A percentile compares a stretch with the other conserved stretches of the same genome.
phyloP scores from a whole-genome alignment of 1,284 basidiomycete species.

The Irpex sp. region DNA sequence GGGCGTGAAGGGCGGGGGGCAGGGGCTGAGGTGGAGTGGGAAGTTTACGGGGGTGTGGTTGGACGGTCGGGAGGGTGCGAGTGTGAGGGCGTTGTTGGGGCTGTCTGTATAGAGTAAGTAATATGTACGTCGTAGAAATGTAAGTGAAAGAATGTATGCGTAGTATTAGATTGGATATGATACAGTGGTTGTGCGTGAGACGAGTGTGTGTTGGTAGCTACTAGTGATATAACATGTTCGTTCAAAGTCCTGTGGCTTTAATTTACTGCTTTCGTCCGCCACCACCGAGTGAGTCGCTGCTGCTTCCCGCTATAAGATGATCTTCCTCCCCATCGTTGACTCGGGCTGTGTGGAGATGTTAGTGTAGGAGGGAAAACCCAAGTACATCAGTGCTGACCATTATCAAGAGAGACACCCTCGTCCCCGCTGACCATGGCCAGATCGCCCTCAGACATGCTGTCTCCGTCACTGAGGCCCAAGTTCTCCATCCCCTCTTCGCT shows the following conservation, averaged over 20 bases:
- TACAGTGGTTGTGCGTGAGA: not conserved
- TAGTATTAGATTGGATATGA: not conserved
- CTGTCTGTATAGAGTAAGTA: slow-evolving; percentile 3
- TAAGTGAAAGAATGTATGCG: not conserved
- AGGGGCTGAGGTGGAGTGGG: slow-evolving; percentile 62
- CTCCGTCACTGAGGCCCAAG: slow-evolving; percentile 17
- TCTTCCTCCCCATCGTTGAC: slow-evolving; percentile 17
- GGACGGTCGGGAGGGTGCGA: slow-evolving; percentile 24
- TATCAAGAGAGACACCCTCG: not conserved
- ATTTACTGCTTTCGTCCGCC: not conserved
- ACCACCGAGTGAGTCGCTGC: not conserved
- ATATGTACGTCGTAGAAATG: not conserved
- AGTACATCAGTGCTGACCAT: not conserved
- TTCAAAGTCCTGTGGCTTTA: not conserved
- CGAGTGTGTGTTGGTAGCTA: not conserved
- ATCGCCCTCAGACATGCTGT: not conserved
- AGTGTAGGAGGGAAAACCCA: no score
- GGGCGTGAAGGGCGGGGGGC: slow-evolving; percentile 59
- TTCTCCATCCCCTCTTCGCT: slow-evolving; percentile 15
- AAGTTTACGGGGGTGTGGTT: slow-evolving; percentile 46
- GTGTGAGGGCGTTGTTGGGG: slow-evolving; percentile 39
- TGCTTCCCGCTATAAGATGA: not conserved
- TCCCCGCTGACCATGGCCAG: not conserved
- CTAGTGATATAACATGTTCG: not conserved
- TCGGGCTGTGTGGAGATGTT: not conserved